These are phyloP conservation scores for Mrakia gelida DNA, from an alignment of 768 basidiomycete species.

Conservation along the genomic window DNA sequence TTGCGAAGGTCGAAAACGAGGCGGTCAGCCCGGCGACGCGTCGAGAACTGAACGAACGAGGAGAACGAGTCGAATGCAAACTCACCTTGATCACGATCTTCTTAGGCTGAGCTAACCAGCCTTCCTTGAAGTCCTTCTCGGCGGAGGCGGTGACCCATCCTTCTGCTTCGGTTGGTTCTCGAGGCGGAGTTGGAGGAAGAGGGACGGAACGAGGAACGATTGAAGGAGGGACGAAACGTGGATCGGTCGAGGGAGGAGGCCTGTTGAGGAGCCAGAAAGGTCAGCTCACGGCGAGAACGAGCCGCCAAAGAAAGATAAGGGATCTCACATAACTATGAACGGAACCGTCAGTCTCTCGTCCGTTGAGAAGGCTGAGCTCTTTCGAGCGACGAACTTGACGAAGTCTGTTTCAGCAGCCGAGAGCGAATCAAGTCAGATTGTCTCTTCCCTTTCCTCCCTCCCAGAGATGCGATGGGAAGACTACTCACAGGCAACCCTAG, in stretches of 20 bases:
- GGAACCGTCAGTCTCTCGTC: neutral
- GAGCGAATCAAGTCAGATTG: neutral
- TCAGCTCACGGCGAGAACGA: too few species aligned
- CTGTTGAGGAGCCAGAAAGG: too few species aligned
- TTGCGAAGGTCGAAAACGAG: too few species aligned
- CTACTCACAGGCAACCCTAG: neutral
- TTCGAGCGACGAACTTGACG: conserved; percentile 13
- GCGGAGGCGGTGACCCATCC: neutral
- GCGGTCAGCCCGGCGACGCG: neutral
- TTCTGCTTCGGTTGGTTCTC: neutral
- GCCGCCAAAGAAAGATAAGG: too few species aligned
- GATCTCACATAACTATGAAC: conserved; percentile 4
- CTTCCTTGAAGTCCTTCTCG: conserved; percentile 3
- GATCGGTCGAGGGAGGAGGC: neutral
- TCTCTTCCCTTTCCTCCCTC: neutral
- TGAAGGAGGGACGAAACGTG: neutral
- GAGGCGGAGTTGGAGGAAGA: neutral
- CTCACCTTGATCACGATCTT: neutral
- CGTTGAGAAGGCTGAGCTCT: neutral
- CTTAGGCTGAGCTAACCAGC: neutral
- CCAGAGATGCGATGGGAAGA: too few species aligned
- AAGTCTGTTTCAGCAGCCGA: neutral
- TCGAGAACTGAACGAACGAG: neutral
- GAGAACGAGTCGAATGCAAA: neutral
- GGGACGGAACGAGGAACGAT: neutral